Conservation (phyloP, 768 basidiomycete genomes). For the Hirschioporus abietinus region DNA sequence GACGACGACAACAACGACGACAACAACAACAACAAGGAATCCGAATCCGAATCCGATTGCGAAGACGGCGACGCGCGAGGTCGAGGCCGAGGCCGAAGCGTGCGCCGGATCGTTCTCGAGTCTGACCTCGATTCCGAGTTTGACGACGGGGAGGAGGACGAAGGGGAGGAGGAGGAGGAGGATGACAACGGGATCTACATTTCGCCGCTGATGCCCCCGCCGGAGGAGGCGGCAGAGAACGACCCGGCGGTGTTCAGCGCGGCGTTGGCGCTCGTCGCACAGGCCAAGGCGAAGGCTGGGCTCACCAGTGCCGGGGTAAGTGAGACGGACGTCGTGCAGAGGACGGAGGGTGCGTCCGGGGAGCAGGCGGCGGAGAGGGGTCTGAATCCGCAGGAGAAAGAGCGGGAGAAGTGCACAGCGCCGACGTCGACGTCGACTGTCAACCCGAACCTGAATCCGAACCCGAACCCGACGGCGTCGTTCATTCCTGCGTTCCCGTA, state of each 20-base stretch:
- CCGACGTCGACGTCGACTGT: neutral
- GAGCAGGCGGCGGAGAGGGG: neutral
- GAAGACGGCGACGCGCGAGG: neutral
- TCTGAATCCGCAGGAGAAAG: neutral
- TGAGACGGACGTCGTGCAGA: no score
- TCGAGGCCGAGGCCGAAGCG: neutral
- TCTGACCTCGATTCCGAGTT: constrained; percentile 13
- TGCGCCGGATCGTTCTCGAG: neutral
- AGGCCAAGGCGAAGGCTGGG: neutral
- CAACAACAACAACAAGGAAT: no score
- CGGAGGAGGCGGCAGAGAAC: neutral
- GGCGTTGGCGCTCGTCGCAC: neutral
- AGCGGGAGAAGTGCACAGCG: neutral
- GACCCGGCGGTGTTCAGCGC: neutral
- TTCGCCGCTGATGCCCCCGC: constrained; percentile 1
- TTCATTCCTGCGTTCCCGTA: neutral
- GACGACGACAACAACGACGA: no score
- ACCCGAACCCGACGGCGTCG: constrained; percentile 2
- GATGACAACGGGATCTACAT: constrained; percentile 14
- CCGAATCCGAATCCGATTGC: no score
- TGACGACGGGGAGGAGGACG: constrained; percentile 16
- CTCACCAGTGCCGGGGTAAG: neutral
- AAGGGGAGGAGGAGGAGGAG: constrained; percentile 13
- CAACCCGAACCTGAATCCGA: neutral
- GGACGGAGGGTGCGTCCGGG: no score